phyloP scores from a whole-genome alignment of 2,329 filamentous ascomycete genomes.

The Magnaporthiopsis rhizophila region DNA sequence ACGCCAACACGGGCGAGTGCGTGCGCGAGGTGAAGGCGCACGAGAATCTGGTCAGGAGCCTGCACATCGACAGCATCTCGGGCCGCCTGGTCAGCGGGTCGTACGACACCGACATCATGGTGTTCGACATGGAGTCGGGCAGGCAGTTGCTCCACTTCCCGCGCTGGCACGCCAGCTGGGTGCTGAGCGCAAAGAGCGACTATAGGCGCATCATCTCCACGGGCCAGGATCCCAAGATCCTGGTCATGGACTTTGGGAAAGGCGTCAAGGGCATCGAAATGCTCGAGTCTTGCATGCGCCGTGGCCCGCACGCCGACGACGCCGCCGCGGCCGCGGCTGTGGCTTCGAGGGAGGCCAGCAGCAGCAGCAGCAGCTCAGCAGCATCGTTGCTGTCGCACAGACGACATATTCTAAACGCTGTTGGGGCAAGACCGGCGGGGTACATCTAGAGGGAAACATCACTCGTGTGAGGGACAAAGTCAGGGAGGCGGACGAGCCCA shows the following conservation, averaged over 20 bases:
- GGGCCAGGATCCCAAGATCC: constrained; percentile 84
- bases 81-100: constrained; percentile 83
- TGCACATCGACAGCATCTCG: constrained; percentile 84
- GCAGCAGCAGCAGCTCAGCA: too few relatives aligned
- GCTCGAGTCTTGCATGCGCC: constrained; percentile 32
- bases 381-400: not conserved
- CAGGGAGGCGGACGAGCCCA: not conserved
- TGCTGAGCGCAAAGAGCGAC: constrained; percentile 90
- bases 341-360: too few relatives aligned
- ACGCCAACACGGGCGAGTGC: constrained; percentile 81
- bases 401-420: too few relatives aligned
- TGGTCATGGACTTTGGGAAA: constrained; percentile 86
- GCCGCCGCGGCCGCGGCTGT: too few relatives aligned
- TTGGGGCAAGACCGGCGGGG: not conserved
- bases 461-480: not conserved
- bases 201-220: constrained; percentile 92
- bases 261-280: constrained; percentile 49
- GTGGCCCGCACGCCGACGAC: too few relatives aligned
- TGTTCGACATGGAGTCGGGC: constrained; percentile 81
- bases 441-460: not conserved
- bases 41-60: constrained; percentile 73
- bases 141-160: constrained; percentile 74
- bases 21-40: constrained; percentile 77
- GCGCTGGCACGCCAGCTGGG: constrained; percentile 96
- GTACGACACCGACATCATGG: constrained; percentile 93